A percentile compares a stretch with the other conserved stretches of the same genome.
Conservation (phyloP, 2,329 filamentous ascomycete genomes). For the Beauveria asiatica region DNA sequence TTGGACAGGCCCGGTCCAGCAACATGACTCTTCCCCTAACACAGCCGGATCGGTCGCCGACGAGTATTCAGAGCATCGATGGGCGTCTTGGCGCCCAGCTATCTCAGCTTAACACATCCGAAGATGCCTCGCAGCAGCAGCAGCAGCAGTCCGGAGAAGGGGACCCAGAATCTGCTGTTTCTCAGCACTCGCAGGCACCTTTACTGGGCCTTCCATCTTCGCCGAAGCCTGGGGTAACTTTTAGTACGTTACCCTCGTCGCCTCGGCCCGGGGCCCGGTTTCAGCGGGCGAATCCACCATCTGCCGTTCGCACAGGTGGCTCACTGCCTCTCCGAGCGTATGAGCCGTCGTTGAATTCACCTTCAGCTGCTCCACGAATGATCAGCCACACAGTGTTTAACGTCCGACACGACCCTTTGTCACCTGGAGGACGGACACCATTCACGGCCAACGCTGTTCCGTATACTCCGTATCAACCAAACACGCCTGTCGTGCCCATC, state of each 20-base stretch:
- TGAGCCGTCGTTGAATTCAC: conserved; percentile 46
- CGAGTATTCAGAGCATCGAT: conserved; percentile 41
- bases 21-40: conserved; percentile 19
- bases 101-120: conserved; percentile 23
- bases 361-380: conserved; percentile 35
- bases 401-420: conserved; percentile 39
- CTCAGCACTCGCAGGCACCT: conserved; percentile 41
- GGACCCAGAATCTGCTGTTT: conserved; percentile 44
- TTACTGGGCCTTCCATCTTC: conserved; percentile 43
- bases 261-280: conserved; percentile 45
- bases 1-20: conserved; percentile 18
- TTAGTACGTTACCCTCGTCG: conserved; percentile 36
- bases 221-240: conserved; percentile 27
- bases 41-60: conserved; percentile 31
- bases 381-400: conserved; percentile 61
- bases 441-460: conserved; percentile 54
- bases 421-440: conserved; percentile 53
- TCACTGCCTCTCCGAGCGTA: conserved; percentile 53
- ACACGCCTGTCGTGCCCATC: conserved; percentile 64
- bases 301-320: conserved; percentile 49
- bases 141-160: conserved; percentile 29
- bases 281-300: conserved; percentile 39
- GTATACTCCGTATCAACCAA: conserved; percentile 74
- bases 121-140: conserved; percentile 29
- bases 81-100: conserved; percentile 41